Conservation (phyloP, 2,329 filamentous ascomycete genomes). For the Pseudogymnoascus sp. region DNA sequence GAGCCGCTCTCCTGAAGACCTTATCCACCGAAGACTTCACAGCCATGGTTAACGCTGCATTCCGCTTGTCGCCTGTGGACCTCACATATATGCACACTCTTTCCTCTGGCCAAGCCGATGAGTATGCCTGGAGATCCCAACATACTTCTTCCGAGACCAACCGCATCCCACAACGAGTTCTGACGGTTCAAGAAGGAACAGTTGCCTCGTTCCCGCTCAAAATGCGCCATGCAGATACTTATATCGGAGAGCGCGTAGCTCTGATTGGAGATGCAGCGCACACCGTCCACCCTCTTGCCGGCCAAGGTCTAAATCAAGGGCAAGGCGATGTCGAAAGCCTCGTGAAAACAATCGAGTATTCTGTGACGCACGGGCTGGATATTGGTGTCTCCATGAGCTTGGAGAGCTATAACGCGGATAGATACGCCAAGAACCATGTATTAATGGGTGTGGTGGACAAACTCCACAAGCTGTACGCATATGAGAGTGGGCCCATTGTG, state of each 20-base stretch:
- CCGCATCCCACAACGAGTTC: constrained; percentile 57
- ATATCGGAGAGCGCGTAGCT: constrained; percentile 82
- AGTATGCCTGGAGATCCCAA: constrained; percentile 74
- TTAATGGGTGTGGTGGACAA: constrained; percentile 80
- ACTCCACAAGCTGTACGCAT: constrained; percentile 85
- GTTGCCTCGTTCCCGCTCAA: constrained; percentile 87
- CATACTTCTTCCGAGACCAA: constrained; percentile 54
- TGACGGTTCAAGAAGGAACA: constrained; percentile 67
- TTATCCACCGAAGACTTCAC: constrained; percentile 67
- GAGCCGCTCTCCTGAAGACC: constrained; percentile 71
- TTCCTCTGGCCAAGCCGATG: constrained; percentile 54
- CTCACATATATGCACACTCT: constrained; percentile 73
- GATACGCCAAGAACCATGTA: constrained; percentile 75
- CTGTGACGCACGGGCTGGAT: constrained; percentile 78
- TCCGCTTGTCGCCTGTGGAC: constrained; percentile 73
- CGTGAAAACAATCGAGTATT: constrained; percentile 64
- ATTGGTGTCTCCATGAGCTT: constrained; percentile 72
- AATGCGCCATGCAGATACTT: constrained; percentile 88
- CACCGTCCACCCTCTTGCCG: constrained; percentile 87
- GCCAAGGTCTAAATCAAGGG: constrained; percentile 90
- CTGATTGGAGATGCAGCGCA: constrained; percentile 93
- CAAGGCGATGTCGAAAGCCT: constrained; percentile 82
- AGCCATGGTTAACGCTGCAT: constrained; percentile 87
- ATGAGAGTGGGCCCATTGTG: constrained; percentile 70
- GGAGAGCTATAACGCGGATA: constrained; percentile 71